Evolutionary conservation across 2,329 filamentous ascomycete species (phyloP), one percentile per base, ranked within the genome.

Genomic region (Exophiala phaeomuriformis): DNA sequence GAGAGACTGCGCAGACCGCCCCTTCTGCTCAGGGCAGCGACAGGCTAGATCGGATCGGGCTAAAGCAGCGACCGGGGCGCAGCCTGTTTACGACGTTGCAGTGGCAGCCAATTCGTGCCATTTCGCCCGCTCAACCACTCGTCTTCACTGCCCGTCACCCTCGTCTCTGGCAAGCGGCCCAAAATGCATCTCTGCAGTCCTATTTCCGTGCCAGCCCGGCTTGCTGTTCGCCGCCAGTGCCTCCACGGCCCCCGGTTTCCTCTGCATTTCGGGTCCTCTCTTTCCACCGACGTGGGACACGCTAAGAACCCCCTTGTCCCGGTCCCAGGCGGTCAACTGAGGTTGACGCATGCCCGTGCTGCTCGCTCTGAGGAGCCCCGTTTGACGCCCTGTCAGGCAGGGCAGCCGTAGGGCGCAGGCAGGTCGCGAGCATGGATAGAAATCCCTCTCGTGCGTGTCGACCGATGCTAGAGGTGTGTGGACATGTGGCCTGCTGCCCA

Each of bases 31-130:
- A 51, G 47, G 42, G 55, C 55, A 47, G 51, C 55, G 50, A 55
- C 48, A 5, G 6, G 33, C 55, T 52, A 54, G 39, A 12, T 8
- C 33, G 3, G 1, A 41, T 32, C 1, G 2, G 35, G 55, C 31
- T 57, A 57, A 52, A n/a, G 27, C 9, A 2, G 40, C 40, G 27
- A 44, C 51, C 53, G 55, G 55, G 55, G 52, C 55, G 55, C 55
- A 57, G 55, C 51, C 49, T 45, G 5, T 46, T 46, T 52, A 52
- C 55, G 49, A 57, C 55, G 55, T 57, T 55, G 49, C 55, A 57
- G 42, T 45, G 28, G 28, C 6, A 31, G 30, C 12, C 12, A 12
- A 7, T 9, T 33, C 40, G 29, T 37, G 30, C 37, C 30, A 30
- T n/a, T 32, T 49, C 39, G 32, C 35, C n/a, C 30, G 39, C 12